Evolutionary conservation across 129 eudicot species (phyloP), one percentile per base, ranked within the genome.

Genomic region (Dittrichia graveolens): DNA sequence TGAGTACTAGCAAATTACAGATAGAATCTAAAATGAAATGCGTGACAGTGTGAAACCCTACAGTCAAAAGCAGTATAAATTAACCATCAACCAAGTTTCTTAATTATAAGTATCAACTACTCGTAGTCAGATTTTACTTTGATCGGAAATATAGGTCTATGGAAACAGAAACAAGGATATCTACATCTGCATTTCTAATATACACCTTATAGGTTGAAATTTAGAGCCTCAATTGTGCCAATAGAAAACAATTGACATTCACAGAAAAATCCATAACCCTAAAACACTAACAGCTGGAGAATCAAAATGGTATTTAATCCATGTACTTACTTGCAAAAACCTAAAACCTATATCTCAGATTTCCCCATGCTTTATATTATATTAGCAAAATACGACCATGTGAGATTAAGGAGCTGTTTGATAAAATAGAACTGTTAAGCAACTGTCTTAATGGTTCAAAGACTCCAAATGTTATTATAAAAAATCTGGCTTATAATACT

Each of bases 291-390:
- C 45, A 35, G 2, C 18, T 35, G 65, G 45, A 60, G 19, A 60
- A 37, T 60, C 19, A 6, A 60, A 13, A 6, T 13, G 14, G 3
- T 19, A 37, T 0, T 24, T 13, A 60, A 37, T 37, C 65, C 44
- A 60, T 4, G 10, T 35, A 12, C 65, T 5, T 13, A 3, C 63
- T 58, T 3, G 7, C 63, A 58, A 1, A 58, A 11, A 10, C 42
- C 41, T 58, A 11, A 34, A 11, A 57, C 63, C 63, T 57, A 31
- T n/a, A 57, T 56, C 61, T 56, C 39, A 56, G 7, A 56, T 56
- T 8, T 24, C 39, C 6, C 10, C 61, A 55, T 56, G 61, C 61
- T 56, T 19, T 56, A 19, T 15, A 55, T 9, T 3, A 31, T 2
- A 24, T 58, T 58, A 8, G 63, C 41, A 58, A 56, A 5, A 58